phyloP scores from a whole-genome alignment of 768 basidiomycete genomes.

The Serendipita sp. region DNA sequence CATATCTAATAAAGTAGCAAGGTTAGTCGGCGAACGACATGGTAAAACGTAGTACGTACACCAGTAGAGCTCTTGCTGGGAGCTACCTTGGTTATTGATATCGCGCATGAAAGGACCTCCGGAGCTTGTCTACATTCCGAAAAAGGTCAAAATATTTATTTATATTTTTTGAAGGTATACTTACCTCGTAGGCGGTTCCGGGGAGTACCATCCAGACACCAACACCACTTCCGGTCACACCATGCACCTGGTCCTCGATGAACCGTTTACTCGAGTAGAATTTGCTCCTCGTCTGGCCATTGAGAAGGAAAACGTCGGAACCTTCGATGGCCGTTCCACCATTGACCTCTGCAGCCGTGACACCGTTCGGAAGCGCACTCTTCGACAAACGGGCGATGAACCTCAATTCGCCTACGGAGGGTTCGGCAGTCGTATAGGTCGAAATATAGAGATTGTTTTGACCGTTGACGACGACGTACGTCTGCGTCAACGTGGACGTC shows the following conservation, averaged over 20 bases:
- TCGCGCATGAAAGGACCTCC: constrained; percentile 38
- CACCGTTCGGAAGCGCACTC: constrained; percentile 26
- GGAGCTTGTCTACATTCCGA: constrained; percentile 29
- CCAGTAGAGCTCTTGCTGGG: constrained; percentile 33
- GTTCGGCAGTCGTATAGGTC: constrained; percentile 31
- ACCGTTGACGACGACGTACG: constrained; percentile 30
- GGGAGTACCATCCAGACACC: constrained; percentile 17
- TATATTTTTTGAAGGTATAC: no score
- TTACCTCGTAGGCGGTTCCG: no score
- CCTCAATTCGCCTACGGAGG: constrained; percentile 31
- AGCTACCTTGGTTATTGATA: constrained; percentile 32
- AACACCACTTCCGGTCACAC: constrained; percentile 30
- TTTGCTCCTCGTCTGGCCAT: constrained; percentile 34
- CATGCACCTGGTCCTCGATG: constrained; percentile 36
- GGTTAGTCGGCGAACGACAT: neutral
- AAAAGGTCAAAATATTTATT: constrained; percentile 19
- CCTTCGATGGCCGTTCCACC: constrained; percentile 32
- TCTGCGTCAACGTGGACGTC: constrained; percentile 33
- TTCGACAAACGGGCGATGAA: constrained; percentile 33
- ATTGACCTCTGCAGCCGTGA: constrained; percentile 24
- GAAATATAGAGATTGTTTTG: constrained; percentile 32
- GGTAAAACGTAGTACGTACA: constrained; percentile 14
- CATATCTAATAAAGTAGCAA: constrained; percentile 16
- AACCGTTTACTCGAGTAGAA: constrained; percentile 24
- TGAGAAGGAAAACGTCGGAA: constrained; percentile 28